Conservation (phyloP, 2,329 filamentous ascomycete genomes). For the Plectosphaerella cucumerina region DNA sequence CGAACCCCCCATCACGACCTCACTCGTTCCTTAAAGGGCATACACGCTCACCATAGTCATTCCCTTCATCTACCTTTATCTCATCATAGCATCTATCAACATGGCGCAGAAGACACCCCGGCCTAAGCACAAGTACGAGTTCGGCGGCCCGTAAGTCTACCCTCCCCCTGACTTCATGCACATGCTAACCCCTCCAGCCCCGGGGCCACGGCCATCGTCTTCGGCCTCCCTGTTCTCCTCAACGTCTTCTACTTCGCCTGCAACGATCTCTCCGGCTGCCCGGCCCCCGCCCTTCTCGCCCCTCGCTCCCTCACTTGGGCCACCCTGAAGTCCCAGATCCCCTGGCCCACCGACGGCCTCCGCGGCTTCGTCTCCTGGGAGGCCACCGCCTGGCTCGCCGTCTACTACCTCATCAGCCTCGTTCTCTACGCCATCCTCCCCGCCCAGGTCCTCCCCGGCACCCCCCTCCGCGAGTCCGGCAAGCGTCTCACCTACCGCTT, state of each 20-base stretch:
- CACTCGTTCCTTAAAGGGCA: no score
- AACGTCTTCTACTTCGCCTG: conserved; percentile 75
- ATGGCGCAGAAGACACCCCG: not conserved
- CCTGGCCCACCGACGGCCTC: conserved; percentile 69
- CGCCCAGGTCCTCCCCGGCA: conserved; percentile 63
- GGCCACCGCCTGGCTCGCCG: conserved; percentile 62
- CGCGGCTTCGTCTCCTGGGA: conserved; percentile 62
- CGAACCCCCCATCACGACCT: no score
- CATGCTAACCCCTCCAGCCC: conserved; percentile 39
- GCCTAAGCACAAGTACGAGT: conserved; percentile 21
- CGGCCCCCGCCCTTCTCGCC: conserved; percentile 68
- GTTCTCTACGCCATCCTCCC: conserved; percentile 70
- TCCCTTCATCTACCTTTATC: no score
- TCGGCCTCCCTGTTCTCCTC: conserved; percentile 70
- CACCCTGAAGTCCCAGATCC: conserved; percentile 67
- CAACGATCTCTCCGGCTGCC: conserved; percentile 85
- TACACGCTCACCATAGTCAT: no score
- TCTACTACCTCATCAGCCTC: conserved; percentile 72
- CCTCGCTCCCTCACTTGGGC: conserved; percentile 64
- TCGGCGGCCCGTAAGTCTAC: conserved; percentile 26
- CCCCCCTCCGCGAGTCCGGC: conserved; percentile 57
- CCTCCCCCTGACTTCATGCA: not conserved
- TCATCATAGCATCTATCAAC: not conserved
- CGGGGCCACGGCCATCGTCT: conserved; percentile 69
- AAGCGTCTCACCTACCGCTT: conserved; percentile 75